Conservation (phyloP, 148 eudicot species). For the Pharnaceum exiguum region DNA sequence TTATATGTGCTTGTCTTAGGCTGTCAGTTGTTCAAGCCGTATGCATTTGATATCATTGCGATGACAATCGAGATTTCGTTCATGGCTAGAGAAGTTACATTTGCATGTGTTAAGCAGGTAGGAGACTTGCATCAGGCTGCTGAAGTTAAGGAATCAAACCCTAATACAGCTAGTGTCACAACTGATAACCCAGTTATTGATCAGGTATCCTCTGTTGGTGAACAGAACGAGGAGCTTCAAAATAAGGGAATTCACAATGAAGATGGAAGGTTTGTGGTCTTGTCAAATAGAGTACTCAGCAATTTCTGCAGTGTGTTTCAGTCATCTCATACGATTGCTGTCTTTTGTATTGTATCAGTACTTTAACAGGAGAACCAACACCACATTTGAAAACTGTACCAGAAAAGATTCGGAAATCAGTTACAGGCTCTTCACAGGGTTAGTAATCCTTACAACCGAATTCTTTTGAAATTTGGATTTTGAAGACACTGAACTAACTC, state of each 20-base stretch:
- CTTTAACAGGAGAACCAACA: constrained; percentile 5
- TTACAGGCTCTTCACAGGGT: constrained; percentile 13
- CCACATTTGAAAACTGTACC: constrained; percentile 17
- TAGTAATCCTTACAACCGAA: not conserved
- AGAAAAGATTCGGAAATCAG: constrained; percentile 1
- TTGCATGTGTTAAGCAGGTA: too few species aligned
- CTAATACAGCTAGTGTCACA: constrained; percentile 11
- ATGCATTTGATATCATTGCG: too few species aligned
- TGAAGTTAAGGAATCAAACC: constrained; percentile 20
- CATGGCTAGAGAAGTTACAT: too few species aligned
- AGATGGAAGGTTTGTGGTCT: constrained; percentile 38
- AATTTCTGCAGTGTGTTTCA: not conserved
- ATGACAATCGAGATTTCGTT: too few species aligned
- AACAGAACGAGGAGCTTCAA: constrained; percentile 20
- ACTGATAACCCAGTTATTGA: not conserved
- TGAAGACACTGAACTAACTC: not conserved
- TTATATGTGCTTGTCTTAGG: too few species aligned
- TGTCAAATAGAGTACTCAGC: not conserved
- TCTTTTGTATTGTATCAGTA: constrained; percentile 25
- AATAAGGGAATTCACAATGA: constrained; percentile 16
- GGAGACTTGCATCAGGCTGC: not conserved
- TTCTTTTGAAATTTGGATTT: not conserved
- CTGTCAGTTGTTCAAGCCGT: not conserved
- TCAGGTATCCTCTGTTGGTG: constrained; percentile 14
- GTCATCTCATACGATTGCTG: not conserved